These are phyloP conservation scores for Phytophthora pisi DNA, from an alignment of 352 stramenopile genomes.

Conservation along the genomic window DNA sequence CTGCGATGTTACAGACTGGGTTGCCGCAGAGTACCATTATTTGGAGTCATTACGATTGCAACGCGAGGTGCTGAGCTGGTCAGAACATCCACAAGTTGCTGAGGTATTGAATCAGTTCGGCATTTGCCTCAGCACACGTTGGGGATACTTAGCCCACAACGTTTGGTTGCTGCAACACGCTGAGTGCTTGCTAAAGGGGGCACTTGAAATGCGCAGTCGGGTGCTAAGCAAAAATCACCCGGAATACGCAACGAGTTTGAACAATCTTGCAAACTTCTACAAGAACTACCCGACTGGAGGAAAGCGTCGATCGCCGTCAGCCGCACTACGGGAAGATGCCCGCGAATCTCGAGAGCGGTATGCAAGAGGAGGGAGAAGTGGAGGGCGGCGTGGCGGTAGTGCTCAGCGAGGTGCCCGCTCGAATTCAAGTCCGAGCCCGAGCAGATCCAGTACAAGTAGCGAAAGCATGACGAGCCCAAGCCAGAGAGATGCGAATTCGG, in stretches of 20 bases:
- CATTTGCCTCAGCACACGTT: slow-evolving; percentile 77
- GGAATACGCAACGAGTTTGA: slow-evolving; percentile 83
- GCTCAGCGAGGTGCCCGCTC: slow-evolving; percentile 15
- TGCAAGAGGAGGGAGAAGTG: slow-evolving; percentile 22
- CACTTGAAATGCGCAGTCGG: slow-evolving; percentile 69
- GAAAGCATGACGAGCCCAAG: slow-evolving; percentile 28
- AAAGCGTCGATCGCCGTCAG: slow-evolving; percentile 37
- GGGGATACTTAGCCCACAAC: slow-evolving; percentile 76
- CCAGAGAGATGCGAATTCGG: slow-evolving; percentile 12
- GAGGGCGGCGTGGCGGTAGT: slow-evolving; percentile 12
- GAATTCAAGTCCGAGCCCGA: slow-evolving; percentile 32
- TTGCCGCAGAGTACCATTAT: slow-evolving; percentile 78
- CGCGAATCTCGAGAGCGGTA: slow-evolving; percentile 25
- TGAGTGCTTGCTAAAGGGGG: slow-evolving; percentile 71
- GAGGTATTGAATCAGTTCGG: slow-evolving; percentile 84
- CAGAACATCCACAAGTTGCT: slow-evolving; percentile 76
- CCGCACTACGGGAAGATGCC: slow-evolving; percentile 26
- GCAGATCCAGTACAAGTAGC: slow-evolving; percentile 41
- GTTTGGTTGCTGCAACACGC: slow-evolving; percentile 79
- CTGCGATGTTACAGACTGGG: slow-evolving; percentile 80
- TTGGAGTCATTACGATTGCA: slow-evolving; percentile 80
- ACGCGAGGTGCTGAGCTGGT: slow-evolving; percentile 76
- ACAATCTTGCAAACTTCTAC: slow-evolving; percentile 89
- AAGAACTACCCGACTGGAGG: slow-evolving; percentile 60
- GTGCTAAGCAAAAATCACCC: slow-evolving; percentile 77